phyloP scores from a whole-genome alignment of 805 yeast species.

The Grigorovia transvaalensis region DNA sequence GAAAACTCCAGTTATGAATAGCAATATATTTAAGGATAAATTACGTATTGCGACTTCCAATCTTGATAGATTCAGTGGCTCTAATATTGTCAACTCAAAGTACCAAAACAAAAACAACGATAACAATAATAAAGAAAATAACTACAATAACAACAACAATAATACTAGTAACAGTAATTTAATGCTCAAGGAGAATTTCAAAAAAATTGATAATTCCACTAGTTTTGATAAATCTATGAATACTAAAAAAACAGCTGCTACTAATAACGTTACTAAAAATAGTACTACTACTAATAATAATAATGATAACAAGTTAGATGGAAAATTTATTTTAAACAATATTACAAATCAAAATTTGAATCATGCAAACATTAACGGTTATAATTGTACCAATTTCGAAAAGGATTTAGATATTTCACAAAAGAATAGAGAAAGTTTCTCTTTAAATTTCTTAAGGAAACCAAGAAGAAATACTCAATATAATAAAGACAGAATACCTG shows the following conservation, averaged over 20 bases:
- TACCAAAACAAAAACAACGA: too few relatives aligned
- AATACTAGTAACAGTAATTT: background rate
- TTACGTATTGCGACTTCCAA: background rate
- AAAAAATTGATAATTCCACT: background rate
- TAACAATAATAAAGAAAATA: too few relatives aligned
- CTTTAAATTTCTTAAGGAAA: constrained; percentile 21
- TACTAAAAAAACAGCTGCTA: too few relatives aligned
- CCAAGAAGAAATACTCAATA: constrained; percentile 21
- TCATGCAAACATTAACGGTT: background rate
- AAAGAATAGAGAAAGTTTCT: constrained; percentile 5
- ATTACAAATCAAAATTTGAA: too few relatives aligned
- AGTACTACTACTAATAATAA: too few relatives aligned
- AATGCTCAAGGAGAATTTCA: background rate
- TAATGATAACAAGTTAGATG: too few relatives aligned
- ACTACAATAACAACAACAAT: background rate
- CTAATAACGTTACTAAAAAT: too few relatives aligned
- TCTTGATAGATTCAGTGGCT: background rate
- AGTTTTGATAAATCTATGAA: background rate
- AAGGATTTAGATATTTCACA: background rate
- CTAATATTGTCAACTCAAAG: background rate
- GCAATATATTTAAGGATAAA: background rate
- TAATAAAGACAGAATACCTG: constrained; percentile 13
- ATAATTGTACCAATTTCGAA: background rate
- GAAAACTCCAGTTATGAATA: background rate
- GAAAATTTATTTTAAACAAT: too few relatives aligned